A percentile compares a stretch with the other conserved stretches of the same genome.
phyloP scores from a whole-genome alignment of 495 filamentous ascomycete genomes.

The Penicillium fimorum region DNA sequence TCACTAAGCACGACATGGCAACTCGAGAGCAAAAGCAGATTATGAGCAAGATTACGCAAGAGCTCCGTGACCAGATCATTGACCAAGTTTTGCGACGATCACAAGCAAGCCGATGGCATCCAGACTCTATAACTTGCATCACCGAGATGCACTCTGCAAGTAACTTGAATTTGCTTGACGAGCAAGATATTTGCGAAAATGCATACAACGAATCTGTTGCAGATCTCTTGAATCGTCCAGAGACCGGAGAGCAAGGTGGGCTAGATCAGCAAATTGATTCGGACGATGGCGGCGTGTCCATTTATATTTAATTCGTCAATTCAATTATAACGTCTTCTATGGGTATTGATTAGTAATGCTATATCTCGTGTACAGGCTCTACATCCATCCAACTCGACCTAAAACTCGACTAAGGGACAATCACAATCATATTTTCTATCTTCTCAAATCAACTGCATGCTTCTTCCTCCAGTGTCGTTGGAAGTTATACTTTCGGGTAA shows the following conservation, averaged over 20 bases:
- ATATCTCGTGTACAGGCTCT: too few species aligned
- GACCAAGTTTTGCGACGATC: constrained; percentile 19
- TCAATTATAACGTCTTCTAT: too few species aligned
- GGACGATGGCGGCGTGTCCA: constrained; percentile 5
- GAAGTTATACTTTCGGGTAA: neutral
- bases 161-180: neutral
- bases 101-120: constrained; percentile 19
- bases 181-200: neutral
- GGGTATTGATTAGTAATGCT: too few species aligned
- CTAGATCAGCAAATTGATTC: constrained; percentile 7
- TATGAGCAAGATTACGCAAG: constrained; percentile 22
- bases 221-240: neutral
- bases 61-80: constrained; percentile 16
- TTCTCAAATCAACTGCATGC: neutral
- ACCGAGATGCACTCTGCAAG: neutral
- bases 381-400: too few species aligned
- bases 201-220: neutral
- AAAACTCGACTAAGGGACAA: too few species aligned
- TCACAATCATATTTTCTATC: neutral
- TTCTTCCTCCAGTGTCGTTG: neutral
- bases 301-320: neutral
- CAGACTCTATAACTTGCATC: constrained; percentile 18
- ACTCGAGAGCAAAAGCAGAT: constrained; percentile 17
- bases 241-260: neutral
- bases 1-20: constrained; percentile 7